These are phyloP conservation scores for Heritiera fomes DNA, from an alignment of 345 rosid genomes.

Conservation along the genomic window DNA sequence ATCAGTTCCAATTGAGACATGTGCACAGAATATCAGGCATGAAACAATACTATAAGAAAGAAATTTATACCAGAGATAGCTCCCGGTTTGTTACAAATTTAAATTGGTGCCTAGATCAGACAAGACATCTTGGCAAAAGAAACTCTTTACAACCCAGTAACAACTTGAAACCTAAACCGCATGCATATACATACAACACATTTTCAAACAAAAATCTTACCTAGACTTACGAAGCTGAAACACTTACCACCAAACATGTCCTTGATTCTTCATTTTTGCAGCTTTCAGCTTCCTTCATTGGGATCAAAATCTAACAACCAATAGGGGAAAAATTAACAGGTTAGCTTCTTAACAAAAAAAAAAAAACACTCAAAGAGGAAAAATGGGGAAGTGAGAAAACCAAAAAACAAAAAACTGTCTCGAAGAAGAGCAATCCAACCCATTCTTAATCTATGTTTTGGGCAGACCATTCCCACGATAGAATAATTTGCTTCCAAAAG, in stretches of 20 bases:
- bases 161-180: background rate
- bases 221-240: background rate
- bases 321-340: background rate
- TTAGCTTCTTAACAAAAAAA: background rate
- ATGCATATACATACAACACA: background rate
- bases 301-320: conserved; percentile 34
- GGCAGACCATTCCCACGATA: background rate
- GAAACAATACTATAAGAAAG: background rate
- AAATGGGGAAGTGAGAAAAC: background rate
- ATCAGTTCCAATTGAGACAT: background rate
- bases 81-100: background rate
- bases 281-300: conserved; percentile 47
- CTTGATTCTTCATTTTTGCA: conserved; percentile 35
- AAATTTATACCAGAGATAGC: background rate
- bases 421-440: background rate
- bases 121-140: background rate
- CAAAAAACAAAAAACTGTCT: background rate
- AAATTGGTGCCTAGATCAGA: background rate
- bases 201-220: no score
- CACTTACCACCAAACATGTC: conserved; percentile 39
- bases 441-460: background rate
- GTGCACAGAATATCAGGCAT: background rate
- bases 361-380: background rate
- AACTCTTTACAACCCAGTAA: background rate
- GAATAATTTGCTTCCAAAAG: background rate